Evolutionary conservation across 2,329 filamentous ascomycete species (phyloP).

Genomic region (Verticillium dahliae): DNA sequence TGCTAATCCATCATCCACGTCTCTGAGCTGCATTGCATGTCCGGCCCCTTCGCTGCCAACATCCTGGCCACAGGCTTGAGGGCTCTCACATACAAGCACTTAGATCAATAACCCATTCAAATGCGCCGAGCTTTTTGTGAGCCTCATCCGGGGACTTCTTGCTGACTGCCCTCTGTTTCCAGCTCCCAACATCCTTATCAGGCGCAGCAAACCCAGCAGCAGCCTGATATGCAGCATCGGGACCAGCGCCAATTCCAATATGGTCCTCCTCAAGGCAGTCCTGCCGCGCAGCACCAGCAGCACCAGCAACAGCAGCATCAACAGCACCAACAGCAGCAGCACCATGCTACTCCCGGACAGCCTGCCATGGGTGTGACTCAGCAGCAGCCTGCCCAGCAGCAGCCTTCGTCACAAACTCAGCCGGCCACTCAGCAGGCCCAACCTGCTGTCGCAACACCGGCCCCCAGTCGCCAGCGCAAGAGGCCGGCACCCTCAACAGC

Average conservation of each 20-base stretch:
- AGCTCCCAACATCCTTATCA: slow-evolving; percentile 42
- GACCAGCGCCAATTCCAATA: slow-evolving; percentile 37
- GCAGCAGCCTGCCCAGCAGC: slow-evolving; percentile 18
- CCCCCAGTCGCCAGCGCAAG: slow-evolving; percentile 31
- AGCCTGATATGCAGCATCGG: slow-evolving; percentile 41
- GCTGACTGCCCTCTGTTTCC: slow-evolving; percentile 19
- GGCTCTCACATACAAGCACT: too few relatives aligned
- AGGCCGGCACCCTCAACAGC: slow-evolving; percentile 25
- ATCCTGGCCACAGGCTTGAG: too few relatives aligned
- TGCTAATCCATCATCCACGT: too few relatives aligned
- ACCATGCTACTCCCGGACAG: slow-evolving; percentile 12
- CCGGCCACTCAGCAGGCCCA: slow-evolving; percentile 25
- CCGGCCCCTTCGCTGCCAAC: too few relatives aligned
- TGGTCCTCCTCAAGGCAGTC: slow-evolving; percentile 29
- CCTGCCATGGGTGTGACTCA: slow-evolving; percentile 15
- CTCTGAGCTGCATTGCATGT: too few relatives aligned
- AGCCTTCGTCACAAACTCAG: slow-evolving; percentile 28
- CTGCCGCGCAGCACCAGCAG: slow-evolving; percentile 25
- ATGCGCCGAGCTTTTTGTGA: too few relatives aligned
- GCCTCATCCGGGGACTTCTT: slow-evolving; percentile 23
- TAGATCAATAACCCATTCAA: too few relatives aligned
- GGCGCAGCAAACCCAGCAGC: slow-evolving; percentile 39
- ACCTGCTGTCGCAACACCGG: slow-evolving; percentile 23
- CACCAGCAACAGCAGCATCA: slow-evolving; percentile 24
- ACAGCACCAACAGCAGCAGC: slow-evolving; percentile 16